Evolutionary conservation across 2,329 filamentous ascomycete species (phyloP), one percentile per base, ranked within the genome.

Genomic region (Colletotrichum sojae): DNA sequence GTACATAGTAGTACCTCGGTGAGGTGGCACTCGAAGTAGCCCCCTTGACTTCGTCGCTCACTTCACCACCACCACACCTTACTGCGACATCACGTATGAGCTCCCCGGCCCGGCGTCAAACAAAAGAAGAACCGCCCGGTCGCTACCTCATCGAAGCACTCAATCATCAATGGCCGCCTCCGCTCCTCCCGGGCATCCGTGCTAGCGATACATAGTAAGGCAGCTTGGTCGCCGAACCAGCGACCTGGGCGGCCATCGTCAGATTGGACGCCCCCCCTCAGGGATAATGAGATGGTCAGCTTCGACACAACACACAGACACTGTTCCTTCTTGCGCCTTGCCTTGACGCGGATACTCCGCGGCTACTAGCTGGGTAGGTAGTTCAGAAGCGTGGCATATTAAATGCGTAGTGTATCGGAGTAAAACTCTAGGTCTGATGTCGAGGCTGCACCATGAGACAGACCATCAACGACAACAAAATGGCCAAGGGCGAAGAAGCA

Each of bases 221-320:
- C 49, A 49, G 53, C 10, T 36, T 36, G 31, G 31, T 36, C 27
- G 22, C 31, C 31, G 15, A 53, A 22, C 22, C 39, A 45, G 9
- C 39, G 15, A 15, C 22, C 46, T 39, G 60, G 60, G 65, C 65
- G 53, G 39, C 25, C 52, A 31, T 39, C 55, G 49, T 61, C 25
- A 48, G 49, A 61, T 25, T 61, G 31, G 31, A 8, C 31, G 36
- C 9, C 31, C 52, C 52, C 52, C 31, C 53, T 36, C 61, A 59
- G 25, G 18, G 54, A 52, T 53, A 54, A 53, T 48, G 20, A 53
- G 39, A 54, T 31, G 43, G n/a, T 51, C 46, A 60, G 57, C 46
- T 16, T 20, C 40, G 40, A 43, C 40, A 49, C 56, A 51, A 43
- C 40, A 49, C 56, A 60, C 57, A 52, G 57, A 60, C 57, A 40